Base-by-base conservation (phyloP, 768 basidiomycete species). In the Rhizopogon sp. region DNA sequence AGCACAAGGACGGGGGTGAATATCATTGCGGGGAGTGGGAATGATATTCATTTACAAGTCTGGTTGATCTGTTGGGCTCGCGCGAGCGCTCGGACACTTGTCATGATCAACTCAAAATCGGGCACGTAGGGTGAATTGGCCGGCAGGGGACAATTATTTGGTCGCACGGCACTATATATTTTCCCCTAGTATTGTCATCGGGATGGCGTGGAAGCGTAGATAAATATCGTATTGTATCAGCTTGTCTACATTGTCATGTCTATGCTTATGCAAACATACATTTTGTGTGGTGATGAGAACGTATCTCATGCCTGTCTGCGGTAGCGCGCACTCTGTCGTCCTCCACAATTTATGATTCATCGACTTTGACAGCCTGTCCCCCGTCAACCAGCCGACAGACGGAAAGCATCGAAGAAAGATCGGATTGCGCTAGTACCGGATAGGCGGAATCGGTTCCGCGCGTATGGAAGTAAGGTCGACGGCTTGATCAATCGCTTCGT, bases 361-460 rank as follows among this genome's bases (percentile, higher is more conserved):
- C 35, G 50, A 41, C n/a, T 20, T 35, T 22, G 37, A 6, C n/a
- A 16, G 31, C 28, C 37, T 31, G 47, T 10, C 35, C 13, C 47
- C 25, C 7, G 10, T 31, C 49, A 41, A 41, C 41, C 5, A 11
- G 17, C 41, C n/a, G n/a, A 41, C 40, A 41, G n/a, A 17, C 7
- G 40, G n/a, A 9, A 41, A 16, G n/a, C 7, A 40, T 47, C 45
- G n/a, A 45, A 33, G 14, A 43, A 43, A 47, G 35, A 13, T 37
- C 35, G 8, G 16, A 47, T 62, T 16, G 13, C 31, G 37, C 70
- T 74, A 89, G 70, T 91, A 91, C 60, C 85, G 86, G 56, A 92
- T 92, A 20, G 88, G 79, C 43, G 83, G 84, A 52, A 98, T 78
- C 6, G 95, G 94, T 62, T 95, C 93, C 31, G 96, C 96, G 43